phyloP scores from a whole-genome alignment of 768 basidiomycete species.

The Russula compacta region DNA sequence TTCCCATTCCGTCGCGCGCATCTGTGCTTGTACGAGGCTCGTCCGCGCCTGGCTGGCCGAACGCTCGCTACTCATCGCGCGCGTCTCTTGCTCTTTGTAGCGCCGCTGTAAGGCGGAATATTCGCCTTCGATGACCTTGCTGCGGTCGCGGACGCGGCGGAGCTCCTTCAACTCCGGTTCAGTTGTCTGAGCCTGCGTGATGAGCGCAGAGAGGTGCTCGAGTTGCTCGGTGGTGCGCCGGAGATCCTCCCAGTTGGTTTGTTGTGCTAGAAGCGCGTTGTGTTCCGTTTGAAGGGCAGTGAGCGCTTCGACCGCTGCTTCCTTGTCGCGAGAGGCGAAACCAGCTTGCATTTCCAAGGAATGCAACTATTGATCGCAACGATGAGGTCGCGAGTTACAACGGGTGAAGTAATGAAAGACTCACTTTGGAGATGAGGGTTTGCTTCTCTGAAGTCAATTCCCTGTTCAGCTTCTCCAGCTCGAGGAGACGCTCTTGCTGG shows the following conservation, averaged over 20 bases:
- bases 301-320: conserved; percentile 43
- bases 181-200: conserved; percentile 51
- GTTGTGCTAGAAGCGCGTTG: conserved; percentile 50
- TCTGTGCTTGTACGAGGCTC: conserved; percentile 61
- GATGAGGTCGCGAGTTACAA: conserved; percentile 11
- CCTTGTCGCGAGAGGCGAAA: conserved; percentile 55
- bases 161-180: conserved; percentile 69
- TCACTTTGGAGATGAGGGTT: conserved; percentile 49
- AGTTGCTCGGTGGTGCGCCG: conserved; percentile 65
- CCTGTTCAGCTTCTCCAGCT: conserved; percentile 52
- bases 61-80: conserved; percentile 51
- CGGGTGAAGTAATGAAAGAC: conserved; percentile 19
- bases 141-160: conserved; percentile 48
- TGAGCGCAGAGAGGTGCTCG: conserved; percentile 43
- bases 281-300: conserved; percentile 48
- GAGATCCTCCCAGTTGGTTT: conserved; percentile 72
- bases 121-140: conserved; percentile 55
- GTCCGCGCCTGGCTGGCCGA: conserved; percentile 48
- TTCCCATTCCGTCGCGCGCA: conserved; percentile 78
- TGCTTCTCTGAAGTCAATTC: conserved; percentile 51
- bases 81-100: conserved; percentile 61
- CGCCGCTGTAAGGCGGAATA: conserved; percentile 60
- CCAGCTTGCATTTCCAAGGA: conserved; percentile 50
- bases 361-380: conserved; percentile 38
- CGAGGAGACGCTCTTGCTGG: conserved; percentile 48